Percentiles rank a stretch among this genome's conserved stretches.
Conservation (phyloP, 1,139 yeast genomes). For the Hyphopichia wangnamkhiaoensis region DNA sequence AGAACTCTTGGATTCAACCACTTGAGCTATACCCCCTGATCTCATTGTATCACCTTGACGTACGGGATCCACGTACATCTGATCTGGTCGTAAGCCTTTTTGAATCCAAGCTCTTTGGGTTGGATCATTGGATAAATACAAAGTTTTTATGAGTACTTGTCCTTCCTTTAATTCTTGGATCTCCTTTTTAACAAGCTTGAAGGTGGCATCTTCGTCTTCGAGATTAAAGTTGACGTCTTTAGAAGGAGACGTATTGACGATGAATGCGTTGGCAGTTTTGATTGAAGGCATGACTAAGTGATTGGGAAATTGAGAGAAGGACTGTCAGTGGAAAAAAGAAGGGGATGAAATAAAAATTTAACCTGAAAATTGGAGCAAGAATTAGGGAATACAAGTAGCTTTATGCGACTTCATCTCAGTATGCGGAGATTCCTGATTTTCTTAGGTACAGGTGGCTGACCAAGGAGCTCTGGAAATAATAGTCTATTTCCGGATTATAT, state of each 20-base stretch:
- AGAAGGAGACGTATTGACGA: slow-evolving; percentile 18
- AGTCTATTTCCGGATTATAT: no score
- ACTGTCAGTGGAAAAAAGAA: no score
- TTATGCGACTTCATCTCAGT: no score
- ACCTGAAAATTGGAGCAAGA: no score
- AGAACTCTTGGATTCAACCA: slow-evolving; percentile 43
- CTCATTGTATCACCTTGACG: slow-evolving; percentile 50
- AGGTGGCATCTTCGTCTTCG: slow-evolving; percentile 21
- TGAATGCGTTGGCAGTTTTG: slow-evolving; percentile 7
- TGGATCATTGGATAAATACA: slow-evolving; percentile 65
- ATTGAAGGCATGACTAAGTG: not conserved
- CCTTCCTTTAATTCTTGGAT: slow-evolving; percentile 32
- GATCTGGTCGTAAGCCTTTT: slow-evolving; percentile 37
- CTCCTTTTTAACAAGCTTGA: slow-evolving; percentile 16
- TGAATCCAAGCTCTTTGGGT: slow-evolving; percentile 66
- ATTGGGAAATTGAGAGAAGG: no score
- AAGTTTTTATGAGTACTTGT: slow-evolving; percentile 47
- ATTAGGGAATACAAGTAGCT: no score
- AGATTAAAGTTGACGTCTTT: slow-evolving; percentile 16
- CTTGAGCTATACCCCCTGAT: slow-evolving; percentile 51
- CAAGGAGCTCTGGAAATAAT: no score
- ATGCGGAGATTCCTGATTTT: no score
- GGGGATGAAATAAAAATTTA: no score
- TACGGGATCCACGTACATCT: slow-evolving; percentile 50
- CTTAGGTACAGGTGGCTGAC: no score